Base-by-base conservation (phyloP, 495 filamentous ascomycete species). In the Copromyces sp. region DNA sequence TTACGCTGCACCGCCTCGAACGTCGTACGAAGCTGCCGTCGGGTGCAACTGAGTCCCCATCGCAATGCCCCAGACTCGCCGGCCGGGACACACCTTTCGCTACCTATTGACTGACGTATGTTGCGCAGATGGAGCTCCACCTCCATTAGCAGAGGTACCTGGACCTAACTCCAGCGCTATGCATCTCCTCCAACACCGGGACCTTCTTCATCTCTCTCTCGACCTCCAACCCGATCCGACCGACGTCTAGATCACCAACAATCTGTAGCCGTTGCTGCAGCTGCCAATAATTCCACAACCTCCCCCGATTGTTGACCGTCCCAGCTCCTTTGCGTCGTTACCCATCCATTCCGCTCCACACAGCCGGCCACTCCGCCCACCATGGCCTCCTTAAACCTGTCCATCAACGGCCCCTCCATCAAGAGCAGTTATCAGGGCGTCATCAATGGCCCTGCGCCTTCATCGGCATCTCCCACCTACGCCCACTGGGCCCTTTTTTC, bases 381-480 rank as follows among this genome's bases (percentile, higher is more conserved):
- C 59, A 99, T 99, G 95, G 92, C 95, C 40, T 91, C 94, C 68
- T 89, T 99, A 75, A 98, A 99, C 80, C 85, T 93, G 72, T 97
- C 94, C 71, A 87, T 87, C 81, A 94, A 98, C 82, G 94, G 96
- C 29, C 90, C 94, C 42, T 95, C 94, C 41, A 97, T 98, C 81
- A 92, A 90, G 70, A 92, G 91, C 81, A 97, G 94, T 83, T 99
- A 99, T 82, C 90, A 95, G 78, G 89, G 90, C 44, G 90, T 99
- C 70, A 86, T 98, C 79, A 91, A 96, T 77, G 87, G 90, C 73
- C 82, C 89, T 68, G 83, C 86, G 65, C 85, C 91, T 16, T 87
- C 91, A 41, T 90, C 90, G 6, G 81, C 83, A 70, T 87, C 87
- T 11, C 77, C 84, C 38, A 86, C 87, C 42, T 85, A 87, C 41